Conservation (phyloP, 164 flowering plant species). For the Stephania japonica region DNA sequence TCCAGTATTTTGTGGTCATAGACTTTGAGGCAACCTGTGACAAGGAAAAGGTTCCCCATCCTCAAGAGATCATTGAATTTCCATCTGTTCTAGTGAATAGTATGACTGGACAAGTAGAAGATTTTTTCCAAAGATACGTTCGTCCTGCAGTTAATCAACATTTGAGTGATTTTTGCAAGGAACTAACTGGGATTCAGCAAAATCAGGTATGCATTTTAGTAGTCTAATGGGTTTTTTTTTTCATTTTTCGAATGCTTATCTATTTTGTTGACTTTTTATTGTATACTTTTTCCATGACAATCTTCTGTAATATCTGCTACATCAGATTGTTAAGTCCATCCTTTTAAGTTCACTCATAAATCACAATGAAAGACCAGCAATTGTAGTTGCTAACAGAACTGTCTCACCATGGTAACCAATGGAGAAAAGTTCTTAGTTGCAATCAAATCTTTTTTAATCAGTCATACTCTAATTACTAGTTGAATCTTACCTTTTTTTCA, state of each 20-base stretch:
- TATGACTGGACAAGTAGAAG: conserved; percentile 73
- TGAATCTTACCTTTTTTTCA: background rate
- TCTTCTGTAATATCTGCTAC: too few relatives aligned
- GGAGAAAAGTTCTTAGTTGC: background rate
- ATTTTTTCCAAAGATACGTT: conserved; percentile 77
- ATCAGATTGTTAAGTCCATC: too few relatives aligned
- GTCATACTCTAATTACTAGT: background rate
- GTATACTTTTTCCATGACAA: too few relatives aligned
- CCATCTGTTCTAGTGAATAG: conserved; percentile 89
- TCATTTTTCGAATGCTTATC: background rate
- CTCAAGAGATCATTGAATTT: conserved; percentile 95
- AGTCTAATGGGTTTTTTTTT: background rate
- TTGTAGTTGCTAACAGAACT: background rate
- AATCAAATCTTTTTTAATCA: background rate
- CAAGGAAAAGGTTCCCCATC: conserved; percentile 67
- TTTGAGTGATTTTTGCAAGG: conserved; percentile 90
- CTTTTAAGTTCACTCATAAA: too few relatives aligned
- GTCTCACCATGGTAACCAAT: background rate
- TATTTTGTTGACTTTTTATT: too few relatives aligned
- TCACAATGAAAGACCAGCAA: too few relatives aligned
- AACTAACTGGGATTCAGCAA: conserved; percentile 94
- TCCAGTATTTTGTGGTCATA: conserved; percentile 91
- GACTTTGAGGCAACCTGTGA: conserved; percentile 99
- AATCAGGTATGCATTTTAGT: conserved; percentile 49
- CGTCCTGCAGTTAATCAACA: conserved; percentile 70